phyloP scores from a whole-genome alignment of 345 rosid species.

The Sonneratia alba region DNA sequence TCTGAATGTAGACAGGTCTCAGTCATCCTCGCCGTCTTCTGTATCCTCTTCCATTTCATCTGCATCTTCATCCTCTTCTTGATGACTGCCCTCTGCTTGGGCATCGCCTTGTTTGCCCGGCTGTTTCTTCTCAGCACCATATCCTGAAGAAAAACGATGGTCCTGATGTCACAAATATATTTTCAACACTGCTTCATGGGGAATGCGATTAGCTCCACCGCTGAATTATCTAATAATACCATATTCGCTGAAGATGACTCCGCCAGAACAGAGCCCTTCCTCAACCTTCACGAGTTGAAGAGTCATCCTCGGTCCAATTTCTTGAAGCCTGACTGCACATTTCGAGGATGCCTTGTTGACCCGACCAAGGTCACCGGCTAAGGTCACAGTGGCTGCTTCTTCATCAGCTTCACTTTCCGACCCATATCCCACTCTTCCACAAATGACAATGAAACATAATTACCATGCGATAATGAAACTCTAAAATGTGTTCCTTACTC shows the following conservation, averaged over 20 bases:
- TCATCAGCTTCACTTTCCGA: conserved; percentile 96
- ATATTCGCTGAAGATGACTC: conserved; percentile 57
- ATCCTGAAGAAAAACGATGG: conserved; percentile 11
- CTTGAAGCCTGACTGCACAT: conserved; percentile 86
- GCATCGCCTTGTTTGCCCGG: conserved; percentile 12
- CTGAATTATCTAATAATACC: conserved; percentile 19
- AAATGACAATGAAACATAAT: neutral
- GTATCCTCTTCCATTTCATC: conserved; percentile 12
- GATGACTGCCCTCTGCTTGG: too few relatives aligned
- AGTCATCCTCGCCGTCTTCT: conserved; percentile 15
- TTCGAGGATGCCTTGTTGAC: conserved; percentile 59
- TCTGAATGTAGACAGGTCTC: neutral
- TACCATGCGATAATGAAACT: neutral
- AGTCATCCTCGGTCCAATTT: conserved; percentile 95
- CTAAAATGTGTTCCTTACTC: neutral
- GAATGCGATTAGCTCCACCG: neutral
- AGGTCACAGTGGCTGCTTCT: conserved; percentile 84
- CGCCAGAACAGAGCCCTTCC: conserved; percentile 85
- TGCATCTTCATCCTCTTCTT: conserved; percentile 1
- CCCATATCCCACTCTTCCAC: conserved; percentile 74
- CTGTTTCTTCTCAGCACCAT: conserved; percentile 15
- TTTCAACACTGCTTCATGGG: neutral
- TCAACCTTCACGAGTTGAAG: conserved; percentile 52
- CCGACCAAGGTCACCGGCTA: conserved; percentile 66
- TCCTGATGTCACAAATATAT: neutral